Conservation (phyloP, 805 yeast genomes). For the Kuraishia hungarica region DNA sequence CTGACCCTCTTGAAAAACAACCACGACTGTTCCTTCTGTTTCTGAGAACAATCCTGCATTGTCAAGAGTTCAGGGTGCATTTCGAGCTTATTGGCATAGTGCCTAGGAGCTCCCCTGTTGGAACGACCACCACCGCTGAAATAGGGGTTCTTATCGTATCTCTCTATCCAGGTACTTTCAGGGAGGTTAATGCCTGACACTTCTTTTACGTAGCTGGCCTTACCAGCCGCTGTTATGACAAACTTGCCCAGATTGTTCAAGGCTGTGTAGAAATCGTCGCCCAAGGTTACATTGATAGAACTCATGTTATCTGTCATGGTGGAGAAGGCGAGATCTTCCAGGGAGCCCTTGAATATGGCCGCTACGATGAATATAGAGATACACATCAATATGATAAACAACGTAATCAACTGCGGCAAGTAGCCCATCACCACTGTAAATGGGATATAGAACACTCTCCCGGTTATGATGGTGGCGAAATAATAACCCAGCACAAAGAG, state of each 20-base stretch:
- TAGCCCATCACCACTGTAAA: slow-evolving; percentile 47
- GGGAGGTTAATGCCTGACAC: slow-evolving; percentile 38
- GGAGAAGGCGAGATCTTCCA: slow-evolving; percentile 21
- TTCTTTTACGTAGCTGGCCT: slow-evolving; percentile 57
- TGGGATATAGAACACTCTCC: slow-evolving; percentile 42
- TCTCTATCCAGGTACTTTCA: slow-evolving; percentile 48
- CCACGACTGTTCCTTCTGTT: neutral
- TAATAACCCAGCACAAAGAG: slow-evolving; percentile 40
- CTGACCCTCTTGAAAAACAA: neutral
- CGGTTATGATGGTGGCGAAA: slow-evolving; percentile 25
- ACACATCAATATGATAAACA: slow-evolving; percentile 43
- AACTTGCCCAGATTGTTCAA: slow-evolving; percentile 51
- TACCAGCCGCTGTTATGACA: slow-evolving; percentile 60
- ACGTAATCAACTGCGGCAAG: slow-evolving; percentile 55
- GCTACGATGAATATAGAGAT: slow-evolving; percentile 48
- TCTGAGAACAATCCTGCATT: neutral
- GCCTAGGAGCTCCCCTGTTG: neutral
- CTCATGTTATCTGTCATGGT: slow-evolving; percentile 23
- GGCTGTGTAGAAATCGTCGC: slow-evolving; percentile 63
- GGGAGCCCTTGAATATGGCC: slow-evolving; percentile 43
- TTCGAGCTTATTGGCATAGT: slow-evolving; percentile 2
- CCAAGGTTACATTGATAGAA: slow-evolving; percentile 29
- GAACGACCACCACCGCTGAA: neutral
- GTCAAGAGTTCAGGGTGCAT: slow-evolving; percentile 2
- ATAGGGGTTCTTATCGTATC: neutral